A percentile compares a stretch with the other conserved stretches of the same genome.
Evolutionary conservation across 1,139 yeast species (phyloP).

Genomic region (Kurtzmaniella quercitrusa): DNA sequence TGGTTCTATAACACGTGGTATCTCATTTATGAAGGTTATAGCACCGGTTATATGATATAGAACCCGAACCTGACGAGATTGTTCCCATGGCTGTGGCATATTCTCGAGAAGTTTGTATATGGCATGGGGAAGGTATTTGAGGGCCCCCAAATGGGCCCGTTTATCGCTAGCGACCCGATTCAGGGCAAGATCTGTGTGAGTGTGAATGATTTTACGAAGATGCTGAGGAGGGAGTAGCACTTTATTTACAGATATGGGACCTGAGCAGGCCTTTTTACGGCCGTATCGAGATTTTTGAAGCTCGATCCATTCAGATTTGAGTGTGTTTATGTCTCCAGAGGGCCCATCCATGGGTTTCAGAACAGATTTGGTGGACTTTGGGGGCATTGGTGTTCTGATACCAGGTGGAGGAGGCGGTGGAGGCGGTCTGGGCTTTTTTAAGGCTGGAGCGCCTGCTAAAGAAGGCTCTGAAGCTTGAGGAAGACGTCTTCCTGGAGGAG

Average conservation of each 20-base stretch:
- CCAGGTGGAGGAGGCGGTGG: conserved; percentile 13
- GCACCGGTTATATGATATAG: conserved; percentile 92
- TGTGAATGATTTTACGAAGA: conserved; percentile 75
- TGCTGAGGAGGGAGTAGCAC: conserved; percentile 95
- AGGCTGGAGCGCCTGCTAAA: neutral
- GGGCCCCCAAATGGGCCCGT: conserved; percentile 82
- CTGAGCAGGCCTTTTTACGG: neutral
- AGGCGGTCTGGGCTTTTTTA: conserved; percentile 7
- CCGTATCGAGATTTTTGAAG: conserved; percentile 53
- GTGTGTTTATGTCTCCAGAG: conserved; percentile 22
- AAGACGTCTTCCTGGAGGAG: conserved; percentile 1
- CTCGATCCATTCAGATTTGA: conserved; percentile 62
- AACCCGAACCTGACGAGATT: conserved; percentile 77
- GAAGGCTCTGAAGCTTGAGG: neutral
- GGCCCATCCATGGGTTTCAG: neutral
- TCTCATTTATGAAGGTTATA: conserved; percentile 89
- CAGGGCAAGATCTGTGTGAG: conserved; percentile 83
- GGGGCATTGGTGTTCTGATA: conserved; percentile 4
- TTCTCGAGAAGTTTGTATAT: conserved; percentile 82
- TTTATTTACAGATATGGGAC: conserved; percentile 23
- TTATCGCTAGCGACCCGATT: conserved; percentile 82
- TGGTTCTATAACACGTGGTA: conserved; percentile 89
- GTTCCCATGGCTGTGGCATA: conserved; percentile 99
- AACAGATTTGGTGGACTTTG: neutral
- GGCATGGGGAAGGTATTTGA: conserved; percentile 96